A percentile compares a stretch with the other conserved stretches of the same genome.
phyloP scores from a whole-genome alignment of 371 early-diverging fungal species.

The Apophysomyces trapeziformis region DNA sequence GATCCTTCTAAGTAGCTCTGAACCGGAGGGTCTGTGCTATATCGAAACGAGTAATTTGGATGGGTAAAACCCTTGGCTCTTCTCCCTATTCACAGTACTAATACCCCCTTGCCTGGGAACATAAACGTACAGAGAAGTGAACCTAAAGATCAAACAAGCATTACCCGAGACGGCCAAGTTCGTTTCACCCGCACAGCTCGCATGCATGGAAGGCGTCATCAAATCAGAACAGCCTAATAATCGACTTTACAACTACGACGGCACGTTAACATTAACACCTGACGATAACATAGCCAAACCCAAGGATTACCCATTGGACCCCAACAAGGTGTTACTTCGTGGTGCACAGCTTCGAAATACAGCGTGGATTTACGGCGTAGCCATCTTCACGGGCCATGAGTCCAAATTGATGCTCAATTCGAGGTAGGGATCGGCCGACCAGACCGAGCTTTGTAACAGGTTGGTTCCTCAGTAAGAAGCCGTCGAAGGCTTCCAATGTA shows the following conservation, averaged over 20 bases:
- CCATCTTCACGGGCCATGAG: conserved; percentile 88
- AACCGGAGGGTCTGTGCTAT: conserved; percentile 91
- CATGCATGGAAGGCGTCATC: conserved; percentile 58
- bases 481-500: conserved; percentile 58
- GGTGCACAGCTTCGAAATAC: conserved; percentile 87
- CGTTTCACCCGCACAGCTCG: conserved; percentile 62
- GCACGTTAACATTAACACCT: conserved; percentile 56
- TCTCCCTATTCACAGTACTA: conserved; percentile 1
- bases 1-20: conserved; percentile 80
- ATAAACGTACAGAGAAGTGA: conserved; percentile 72
- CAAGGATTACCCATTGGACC: conserved; percentile 74
- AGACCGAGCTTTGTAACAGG: neutral
- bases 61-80: conserved; percentile 60
- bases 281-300: conserved; percentile 51
- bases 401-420: conserved; percentile 90
- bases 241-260: conserved; percentile 86
- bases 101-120: neutral
- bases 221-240: conserved; percentile 87
- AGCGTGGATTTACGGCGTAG: conserved; percentile 83
- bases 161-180: conserved; percentile 71
- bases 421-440: conserved; percentile 34
- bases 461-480: conserved; percentile 41
- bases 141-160: conserved; percentile 91
- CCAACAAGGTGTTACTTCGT: conserved; percentile 76
- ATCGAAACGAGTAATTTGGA: conserved; percentile 96